Evolutionary conservation across 495 filamentous ascomycete genomes (phyloP).

Genomic region (Penicillium riverlandense): DNA sequence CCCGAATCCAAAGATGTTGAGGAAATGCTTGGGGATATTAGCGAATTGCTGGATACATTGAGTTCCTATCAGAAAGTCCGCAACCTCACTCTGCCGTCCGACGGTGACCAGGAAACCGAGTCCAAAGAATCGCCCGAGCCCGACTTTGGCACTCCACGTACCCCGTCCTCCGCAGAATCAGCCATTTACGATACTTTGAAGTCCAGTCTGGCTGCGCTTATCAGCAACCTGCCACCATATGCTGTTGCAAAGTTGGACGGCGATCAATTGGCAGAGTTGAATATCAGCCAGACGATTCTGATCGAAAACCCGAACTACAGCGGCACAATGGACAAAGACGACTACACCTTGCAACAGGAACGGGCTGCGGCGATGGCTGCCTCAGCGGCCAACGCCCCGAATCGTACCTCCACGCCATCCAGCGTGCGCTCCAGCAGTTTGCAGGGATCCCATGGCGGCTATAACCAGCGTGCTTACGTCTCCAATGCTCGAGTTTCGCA

Average conservation of each 20-base stretch:
- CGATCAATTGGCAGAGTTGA: conserved; percentile 72
- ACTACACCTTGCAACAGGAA: conserved; percentile 40
- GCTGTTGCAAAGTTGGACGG: conserved; percentile 80
- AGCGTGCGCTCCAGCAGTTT: conserved; percentile 20
- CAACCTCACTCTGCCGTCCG: conserved; percentile 47
- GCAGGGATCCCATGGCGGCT: conserved; percentile 22
- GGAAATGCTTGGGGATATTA: conserved; percentile 71
- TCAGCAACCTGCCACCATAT: conserved; percentile 74
- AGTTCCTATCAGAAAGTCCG: conserved; percentile 82
- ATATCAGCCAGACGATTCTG: conserved; percentile 75
- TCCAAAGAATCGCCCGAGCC: conserved; percentile 23
- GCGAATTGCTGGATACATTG: conserved; percentile 75
- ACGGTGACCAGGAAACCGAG: conserved; percentile 33
- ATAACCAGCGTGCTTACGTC: conserved; percentile 29
- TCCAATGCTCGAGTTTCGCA: conserved; percentile 26
- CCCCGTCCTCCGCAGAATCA: conserved; percentile 58
- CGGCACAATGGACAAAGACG: conserved; percentile 85
- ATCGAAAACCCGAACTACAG: conserved; percentile 62
- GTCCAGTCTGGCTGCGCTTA: conserved; percentile 61
- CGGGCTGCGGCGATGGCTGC: conserved; percentile 24
- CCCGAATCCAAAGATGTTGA: conserved; percentile 52
- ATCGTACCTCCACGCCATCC: conserved; percentile 25
- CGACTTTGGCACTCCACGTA: conserved; percentile 35
- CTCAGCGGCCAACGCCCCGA: conserved; percentile 16
- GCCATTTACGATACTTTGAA: conserved; percentile 69